A percentile compares a stretch with the other conserved stretches of the same genome.
Evolutionary conservation across 805 yeast genomes (phyloP).

Genomic region (Kuraishia molischiana): DNA sequence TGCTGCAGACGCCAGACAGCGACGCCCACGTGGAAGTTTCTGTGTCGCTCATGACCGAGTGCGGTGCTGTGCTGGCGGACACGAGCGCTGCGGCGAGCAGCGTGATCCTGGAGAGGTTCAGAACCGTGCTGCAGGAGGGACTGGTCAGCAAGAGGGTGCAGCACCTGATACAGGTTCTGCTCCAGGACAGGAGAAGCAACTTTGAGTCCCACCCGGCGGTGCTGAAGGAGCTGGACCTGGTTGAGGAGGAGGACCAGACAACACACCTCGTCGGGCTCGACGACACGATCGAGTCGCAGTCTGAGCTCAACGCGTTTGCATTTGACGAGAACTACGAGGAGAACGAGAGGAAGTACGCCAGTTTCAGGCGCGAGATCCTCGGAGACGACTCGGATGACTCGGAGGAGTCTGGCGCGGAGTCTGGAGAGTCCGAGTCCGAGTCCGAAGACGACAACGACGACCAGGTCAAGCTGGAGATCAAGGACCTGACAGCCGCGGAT

Average conservation of each 20-base stretch:
- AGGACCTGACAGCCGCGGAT: conserved; percentile 63
- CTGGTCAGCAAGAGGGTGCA: conserved; percentile 31
- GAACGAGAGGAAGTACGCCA: conserved; percentile 38
- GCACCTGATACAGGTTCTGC: conserved; percentile 37
- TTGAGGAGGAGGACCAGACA: conserved; percentile 52
- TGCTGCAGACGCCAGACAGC: conserved; percentile 29
- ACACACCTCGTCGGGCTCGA: conserved; percentile 48
- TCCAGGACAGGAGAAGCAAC: conserved; percentile 36
- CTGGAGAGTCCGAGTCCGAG: conserved; percentile 13
- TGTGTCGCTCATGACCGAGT: conserved; percentile 33
- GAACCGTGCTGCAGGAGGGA: conserved; percentile 51
- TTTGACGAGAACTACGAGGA: conserved; percentile 40
- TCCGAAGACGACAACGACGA: conserved; percentile 12
- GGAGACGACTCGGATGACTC: conserved; percentile 21
- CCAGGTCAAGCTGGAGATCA: conserved; percentile 23
- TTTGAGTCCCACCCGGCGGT: conserved; percentile 30
- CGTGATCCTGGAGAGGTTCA: conserved; percentile 43
- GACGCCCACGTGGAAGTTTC: conserved; percentile 49
- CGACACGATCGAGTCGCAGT: conserved; percentile 36
- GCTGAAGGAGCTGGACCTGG: conserved; percentile 42
- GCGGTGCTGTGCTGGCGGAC: conserved; percentile 42
- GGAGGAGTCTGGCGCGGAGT: conserved; percentile 8
- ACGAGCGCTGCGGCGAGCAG: conserved; percentile 34
- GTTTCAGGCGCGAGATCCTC: conserved; percentile 32
- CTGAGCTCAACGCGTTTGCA: conserved; percentile 35